These are phyloP conservation scores for Paraconiothyrium sp. DNA, from an alignment of 2,329 filamentous ascomycete species.

Conservation along the genomic window DNA sequence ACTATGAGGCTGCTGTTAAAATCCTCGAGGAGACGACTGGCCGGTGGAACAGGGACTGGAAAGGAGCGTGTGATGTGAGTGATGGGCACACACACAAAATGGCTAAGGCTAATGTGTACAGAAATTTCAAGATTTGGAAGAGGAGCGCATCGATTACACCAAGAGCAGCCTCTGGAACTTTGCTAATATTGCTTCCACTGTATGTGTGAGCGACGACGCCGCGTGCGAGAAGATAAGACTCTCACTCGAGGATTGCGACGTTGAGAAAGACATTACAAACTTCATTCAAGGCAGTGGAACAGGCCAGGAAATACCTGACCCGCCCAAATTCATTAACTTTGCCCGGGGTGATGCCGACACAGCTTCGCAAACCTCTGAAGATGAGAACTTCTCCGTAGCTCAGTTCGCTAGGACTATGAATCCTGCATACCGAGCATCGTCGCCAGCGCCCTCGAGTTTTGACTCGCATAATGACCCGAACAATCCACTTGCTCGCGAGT, in stretches of 20 bases:
- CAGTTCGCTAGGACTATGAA: conserved; percentile 97
- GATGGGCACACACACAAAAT: not conserved
- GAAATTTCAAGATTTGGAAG: conserved; percentile 99
- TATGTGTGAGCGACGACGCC: conserved; percentile 95
- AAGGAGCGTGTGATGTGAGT: conserved; percentile 81
- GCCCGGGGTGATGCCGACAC: conserved; percentile 88
- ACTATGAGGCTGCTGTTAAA: conserved; percentile 91
- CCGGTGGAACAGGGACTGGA: conserved; percentile 98
- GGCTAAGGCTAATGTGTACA: conserved; percentile 49
- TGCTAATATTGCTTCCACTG: conserved; percentile 95
- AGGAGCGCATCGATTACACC: conserved; percentile 94
- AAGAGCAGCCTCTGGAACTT: conserved; percentile 99
- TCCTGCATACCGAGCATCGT: conserved; percentile 93
- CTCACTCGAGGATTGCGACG: conserved; percentile 93
- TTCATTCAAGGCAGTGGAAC: conserved; percentile 93
- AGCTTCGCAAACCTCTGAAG: conserved; percentile 83
- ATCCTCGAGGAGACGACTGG: conserved; percentile 92
- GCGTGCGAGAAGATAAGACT: conserved; percentile 93
- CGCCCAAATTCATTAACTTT: conserved; percentile 99
- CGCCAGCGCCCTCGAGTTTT: conserved; percentile 90
- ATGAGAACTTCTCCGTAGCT: conserved; percentile 90
- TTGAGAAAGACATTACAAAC: conserved; percentile 88
- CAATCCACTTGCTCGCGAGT: conserved; percentile 73
- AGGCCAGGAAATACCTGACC: conserved; percentile 95
- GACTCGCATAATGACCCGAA: conserved; percentile 92